A percentile compares a stretch with the other conserved stretches of the same genome.
phyloP scores from a whole-genome alignment of 768 basidiomycete genomes.

The Leccinellum albellum region DNA sequence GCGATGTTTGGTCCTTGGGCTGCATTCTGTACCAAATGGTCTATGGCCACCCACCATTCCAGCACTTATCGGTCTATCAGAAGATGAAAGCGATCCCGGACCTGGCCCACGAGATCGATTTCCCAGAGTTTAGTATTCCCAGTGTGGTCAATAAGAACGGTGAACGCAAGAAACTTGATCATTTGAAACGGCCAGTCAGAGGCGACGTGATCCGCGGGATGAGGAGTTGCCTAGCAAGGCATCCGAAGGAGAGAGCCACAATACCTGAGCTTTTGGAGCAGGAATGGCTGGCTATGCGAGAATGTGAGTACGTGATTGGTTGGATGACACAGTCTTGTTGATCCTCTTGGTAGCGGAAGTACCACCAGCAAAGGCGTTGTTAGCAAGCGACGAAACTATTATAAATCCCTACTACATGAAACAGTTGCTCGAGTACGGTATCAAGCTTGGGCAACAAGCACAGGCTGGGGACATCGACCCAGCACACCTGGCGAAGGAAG shows the following conservation, averaged over 20 bases:
- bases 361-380: conserved; percentile 29
- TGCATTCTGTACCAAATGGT: conserved; percentile 99
- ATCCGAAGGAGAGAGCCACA: conserved; percentile 79
- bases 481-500: conserved; percentile 50
- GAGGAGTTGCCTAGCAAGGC: conserved; percentile 73
- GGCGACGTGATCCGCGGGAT: conserved; percentile 76
- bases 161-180: conserved; percentile 52
- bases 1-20: conserved; percentile 97
- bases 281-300: conserved; percentile 67
- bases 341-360: conserved; percentile 21
- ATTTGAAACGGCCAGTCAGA: conserved; percentile 68
- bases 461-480: conserved; percentile 39
- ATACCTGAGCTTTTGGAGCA: conserved; percentile 85
- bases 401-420: conserved; percentile 80
- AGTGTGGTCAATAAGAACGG: conserved; percentile 36
- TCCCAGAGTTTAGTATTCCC: conserved; percentile 61
- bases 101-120: conserved; percentile 70
- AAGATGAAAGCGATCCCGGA: conserved; percentile 96
- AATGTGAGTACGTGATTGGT: conserved; percentile 22
- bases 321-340: background rate
- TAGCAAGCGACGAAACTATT: conserved; percentile 57
- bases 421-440: conserved; percentile 69
- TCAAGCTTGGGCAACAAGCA: conserved; percentile 49
- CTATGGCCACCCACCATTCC: conserved; percentile 91
- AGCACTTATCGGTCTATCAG: conserved; percentile 73